Evolutionary conservation across 257 asterid genomes (phyloP).

Genomic region (Penstemon newberryi): DNA sequence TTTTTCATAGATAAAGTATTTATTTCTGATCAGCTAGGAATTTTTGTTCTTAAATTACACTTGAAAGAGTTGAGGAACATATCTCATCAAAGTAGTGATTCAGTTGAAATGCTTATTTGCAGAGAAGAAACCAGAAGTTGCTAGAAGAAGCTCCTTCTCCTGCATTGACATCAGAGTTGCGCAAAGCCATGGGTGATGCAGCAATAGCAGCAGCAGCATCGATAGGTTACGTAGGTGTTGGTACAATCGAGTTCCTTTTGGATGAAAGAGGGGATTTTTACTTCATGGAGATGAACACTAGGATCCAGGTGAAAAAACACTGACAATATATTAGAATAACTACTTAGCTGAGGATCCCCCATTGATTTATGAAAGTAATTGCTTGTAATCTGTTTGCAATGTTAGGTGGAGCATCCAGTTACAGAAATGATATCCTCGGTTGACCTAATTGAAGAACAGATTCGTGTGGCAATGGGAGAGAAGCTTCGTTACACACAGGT

Average conservation of each 20-base stretch:
- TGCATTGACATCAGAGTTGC: conserved; percentile 83
- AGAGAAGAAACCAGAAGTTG: conserved; percentile 97
- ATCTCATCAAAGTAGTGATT: background rate
- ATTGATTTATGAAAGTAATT: conserved; percentile 14
- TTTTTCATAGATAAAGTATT: background rate
- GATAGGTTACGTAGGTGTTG: conserved; percentile 94
- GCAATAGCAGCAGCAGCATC: conserved; percentile 99
- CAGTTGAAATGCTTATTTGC: conserved; percentile 28
- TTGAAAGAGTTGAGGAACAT: background rate
- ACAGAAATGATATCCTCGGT: conserved; percentile 99
- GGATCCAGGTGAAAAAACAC: conserved; percentile 79
- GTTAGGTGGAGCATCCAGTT: conserved; percentile 98
- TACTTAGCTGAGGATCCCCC: background rate
- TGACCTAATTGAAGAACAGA: conserved; percentile 96
- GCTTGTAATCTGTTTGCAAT: conserved; percentile 18
- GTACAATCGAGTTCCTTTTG: conserved; percentile 92
- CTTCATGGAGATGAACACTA: conserved; percentile 99
- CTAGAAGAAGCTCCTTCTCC: conserved; percentile 99
- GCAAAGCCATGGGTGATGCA: conserved; percentile 99
- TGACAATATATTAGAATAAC: conserved; percentile 21
- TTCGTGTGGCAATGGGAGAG: conserved; percentile 93
- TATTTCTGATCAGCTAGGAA: background rate
- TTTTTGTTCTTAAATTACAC: background rate
- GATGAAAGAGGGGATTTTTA: conserved; percentile 97
- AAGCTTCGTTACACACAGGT: conserved; percentile 89